Evolutionary conservation across 495 filamentous ascomycete species (phyloP), one percentile per base, ranked within the genome.

Genomic region (Penicillium lividum): DNA sequence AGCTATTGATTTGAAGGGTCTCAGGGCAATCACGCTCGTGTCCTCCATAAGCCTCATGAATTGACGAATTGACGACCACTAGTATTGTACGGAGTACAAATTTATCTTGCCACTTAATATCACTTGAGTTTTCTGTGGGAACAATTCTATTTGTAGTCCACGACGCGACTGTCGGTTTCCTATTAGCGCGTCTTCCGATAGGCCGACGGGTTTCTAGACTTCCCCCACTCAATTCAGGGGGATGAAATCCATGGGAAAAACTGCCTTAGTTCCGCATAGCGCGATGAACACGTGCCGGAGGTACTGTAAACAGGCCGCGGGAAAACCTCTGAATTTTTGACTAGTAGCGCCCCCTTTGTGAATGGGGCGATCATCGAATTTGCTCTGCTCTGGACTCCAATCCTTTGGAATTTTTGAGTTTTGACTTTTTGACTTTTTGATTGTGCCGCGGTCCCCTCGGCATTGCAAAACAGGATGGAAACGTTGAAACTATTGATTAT

Each of bases 401-500:
- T 4, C 8, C 13, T 36, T 36, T 36, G 4, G 2, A 11, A 11
- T 36, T 36, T 33, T 33, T 38, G 8, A 11, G 7, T 38, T 38
- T 43, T 30, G 29, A 11, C 38, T 27, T 44, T 22, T 44, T 7
- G 5, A 44, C 10, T 10, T 22, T 27, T 25, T 22, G 2, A 10
- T 27, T 46, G 43, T 46, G 29, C 22, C 31, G 22, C 40, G 33
- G 46, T 31, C 22, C 16, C 22, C 47, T 46, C 30, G 40, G 57
- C 33, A 48, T 22, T 51, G 25, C n/a, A 22, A 40, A 58, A 44
- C 44, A 28, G 25, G n/a, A 5, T 45, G 10, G n/a, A 22, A 27
- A 54, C 57, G 57, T 59, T 59, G 57, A 27, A 53, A 51, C 53
- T 47, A 55, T 55, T 25, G 42, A 33, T 46, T 22, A 15, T 47